Evolutionary conservation across 352 stramenopile species (phyloP).

Genomic region (Plasmopara viticola): DNA sequence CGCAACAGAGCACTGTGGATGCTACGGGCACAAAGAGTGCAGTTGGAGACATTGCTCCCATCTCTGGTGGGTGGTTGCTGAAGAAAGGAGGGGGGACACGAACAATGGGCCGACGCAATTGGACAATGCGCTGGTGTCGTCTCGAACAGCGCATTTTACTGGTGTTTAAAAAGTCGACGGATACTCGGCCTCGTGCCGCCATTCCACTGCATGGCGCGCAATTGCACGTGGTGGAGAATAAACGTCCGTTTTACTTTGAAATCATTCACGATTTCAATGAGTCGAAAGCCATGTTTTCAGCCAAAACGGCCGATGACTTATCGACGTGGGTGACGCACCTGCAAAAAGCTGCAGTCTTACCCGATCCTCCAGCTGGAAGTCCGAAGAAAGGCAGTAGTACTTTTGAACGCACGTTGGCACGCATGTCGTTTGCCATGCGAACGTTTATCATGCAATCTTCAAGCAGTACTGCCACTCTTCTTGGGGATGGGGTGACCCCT

Average conservation of each 20-base stretch:
- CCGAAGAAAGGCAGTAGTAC: conserved; percentile 35
- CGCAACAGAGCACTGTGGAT: conserved; percentile 33
- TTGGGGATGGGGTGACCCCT: conserved; percentile 5
- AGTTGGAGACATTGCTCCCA: conserved; percentile 12
- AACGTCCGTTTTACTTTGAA: conserved; percentile 78
- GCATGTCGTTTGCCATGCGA: conserved; percentile 74
- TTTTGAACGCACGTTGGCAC: conserved; percentile 38
- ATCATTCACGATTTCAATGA: conserved; percentile 65
- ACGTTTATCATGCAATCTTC: conserved; percentile 64
- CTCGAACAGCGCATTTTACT: conserved; percentile 72
- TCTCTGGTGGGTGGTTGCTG: conserved; percentile 51
- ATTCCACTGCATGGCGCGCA: conserved; percentile 61
- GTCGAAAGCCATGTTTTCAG: conserved; percentile 70
- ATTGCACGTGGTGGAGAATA: conserved; percentile 57
- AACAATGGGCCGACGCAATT: conserved; percentile 71
- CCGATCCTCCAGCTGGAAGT: conserved; percentile 38
- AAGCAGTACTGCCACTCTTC: conserved; percentile 12
- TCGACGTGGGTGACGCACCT: conserved; percentile 53
- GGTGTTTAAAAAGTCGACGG: conserved; percentile 47
- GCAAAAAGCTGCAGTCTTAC: conserved; percentile 36
- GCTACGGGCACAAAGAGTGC: not conserved
- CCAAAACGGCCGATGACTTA: conserved; percentile 55
- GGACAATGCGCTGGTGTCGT: conserved; percentile 67
- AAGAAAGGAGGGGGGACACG: conserved; percentile 79
- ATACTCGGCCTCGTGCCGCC: conserved; percentile 50